These are phyloP conservation scores for Populus hybrid DNA, from an alignment of 441 rosid genomes.

Conservation along the genomic window DNA sequence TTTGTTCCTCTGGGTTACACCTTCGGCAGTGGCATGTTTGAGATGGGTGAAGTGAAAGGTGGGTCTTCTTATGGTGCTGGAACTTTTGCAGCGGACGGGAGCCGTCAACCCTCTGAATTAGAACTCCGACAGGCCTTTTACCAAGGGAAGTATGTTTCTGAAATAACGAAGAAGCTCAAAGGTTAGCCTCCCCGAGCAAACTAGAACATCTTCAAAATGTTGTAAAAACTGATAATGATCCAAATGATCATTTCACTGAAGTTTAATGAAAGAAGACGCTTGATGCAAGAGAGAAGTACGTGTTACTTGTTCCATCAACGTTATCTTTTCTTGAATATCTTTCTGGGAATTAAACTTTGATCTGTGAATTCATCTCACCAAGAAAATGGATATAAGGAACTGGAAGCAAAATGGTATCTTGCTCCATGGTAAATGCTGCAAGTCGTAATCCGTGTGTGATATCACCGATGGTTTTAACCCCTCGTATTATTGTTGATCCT, in stretches of 20 bases:
- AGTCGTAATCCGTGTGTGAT: no score
- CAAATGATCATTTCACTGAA: neutral
- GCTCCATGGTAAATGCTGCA: no score
- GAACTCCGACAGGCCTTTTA: conserved; percentile 78
- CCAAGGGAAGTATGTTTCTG: conserved; percentile 76
- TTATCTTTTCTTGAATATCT: no score
- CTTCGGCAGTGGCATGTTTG: conserved; percentile 72
- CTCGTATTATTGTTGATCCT: no score
- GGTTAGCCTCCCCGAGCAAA: conserved; percentile 8
- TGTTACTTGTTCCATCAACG: no score
- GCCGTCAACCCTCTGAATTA: conserved; percentile 68
- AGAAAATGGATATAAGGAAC: no score
- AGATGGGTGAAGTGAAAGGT: conserved; percentile 81
- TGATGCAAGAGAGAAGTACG: neutral
- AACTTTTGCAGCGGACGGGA: conserved; percentile 79
- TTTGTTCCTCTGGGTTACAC: conserved; percentile 87
- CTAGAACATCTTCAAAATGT: neutral
- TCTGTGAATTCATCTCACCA: no score
- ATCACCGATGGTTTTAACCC: no score
- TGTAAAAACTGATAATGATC: neutral
- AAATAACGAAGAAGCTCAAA: conserved; percentile 66
- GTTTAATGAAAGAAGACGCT: neutral
- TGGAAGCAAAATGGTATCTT: no score
- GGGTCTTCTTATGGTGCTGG: conserved; percentile 89
- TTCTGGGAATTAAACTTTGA: no score